Evolutionary conservation across 768 basidiomycete genomes (phyloP).

Genomic region (Trametes cinnabarina): DNA sequence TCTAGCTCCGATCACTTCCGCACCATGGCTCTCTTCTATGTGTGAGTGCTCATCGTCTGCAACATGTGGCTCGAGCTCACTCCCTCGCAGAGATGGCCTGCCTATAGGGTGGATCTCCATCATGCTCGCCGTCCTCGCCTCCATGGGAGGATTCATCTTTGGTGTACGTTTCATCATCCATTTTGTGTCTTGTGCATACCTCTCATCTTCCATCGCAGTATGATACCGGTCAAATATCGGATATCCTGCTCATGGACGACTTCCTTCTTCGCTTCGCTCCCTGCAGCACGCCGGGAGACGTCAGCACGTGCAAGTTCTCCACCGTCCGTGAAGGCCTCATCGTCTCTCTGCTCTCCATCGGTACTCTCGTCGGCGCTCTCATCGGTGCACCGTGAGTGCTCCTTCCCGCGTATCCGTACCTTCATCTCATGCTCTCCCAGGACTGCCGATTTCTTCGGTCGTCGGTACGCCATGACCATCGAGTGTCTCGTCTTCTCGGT

Average conservation of each 20-base stretch:
- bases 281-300: conserved; percentile 41
- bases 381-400: conserved; percentile 55
- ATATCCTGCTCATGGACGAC: conserved; percentile 71
- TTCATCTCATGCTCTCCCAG: conserved; percentile 29
- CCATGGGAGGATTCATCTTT: conserved; percentile 56
- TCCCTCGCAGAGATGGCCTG: conserved; percentile 47
- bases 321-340: conserved; percentile 62
- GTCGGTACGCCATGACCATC: conserved; percentile 61
- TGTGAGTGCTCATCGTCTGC: conserved; percentile 18
- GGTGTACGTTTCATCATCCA: conserved; percentile 23
- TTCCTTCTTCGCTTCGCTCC: conserved; percentile 62
- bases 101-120: conserved; percentile 64
- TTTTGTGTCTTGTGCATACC: background rate
- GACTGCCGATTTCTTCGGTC: conserved; percentile 61
- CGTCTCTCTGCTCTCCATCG: conserved; percentile 68
- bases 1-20: background rate
- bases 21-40: conserved; percentile 31
- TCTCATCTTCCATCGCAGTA: conserved; percentile 35
- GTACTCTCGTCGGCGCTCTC: conserved; percentile 63
- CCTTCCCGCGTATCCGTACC: background rate
- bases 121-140: conserved; percentile 63
- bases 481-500: conserved; percentile 58
- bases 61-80: background rate
- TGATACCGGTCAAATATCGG: conserved; percentile 77
- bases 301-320: conserved; percentile 49